A percentile compares a stretch with the other conserved stretches of the same genome.
These are phyloP conservation scores for Salvia rosmarinus DNA, from an alignment of 257 asterid species.

Conservation along the genomic window DNA sequence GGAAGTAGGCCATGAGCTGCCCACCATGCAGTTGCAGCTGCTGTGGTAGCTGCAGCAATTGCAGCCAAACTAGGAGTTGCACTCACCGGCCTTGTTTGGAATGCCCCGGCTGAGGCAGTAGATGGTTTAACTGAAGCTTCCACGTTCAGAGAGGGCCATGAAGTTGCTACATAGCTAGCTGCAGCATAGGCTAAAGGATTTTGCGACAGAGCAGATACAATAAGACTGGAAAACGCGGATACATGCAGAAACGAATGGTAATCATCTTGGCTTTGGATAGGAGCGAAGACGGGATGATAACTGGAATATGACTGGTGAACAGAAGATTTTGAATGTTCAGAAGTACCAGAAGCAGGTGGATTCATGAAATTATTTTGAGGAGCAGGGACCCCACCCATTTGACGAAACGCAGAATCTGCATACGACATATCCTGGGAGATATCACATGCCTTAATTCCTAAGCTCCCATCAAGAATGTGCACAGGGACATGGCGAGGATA, in stretches of 20 bases:
- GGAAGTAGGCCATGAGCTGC: conserved; percentile 94
- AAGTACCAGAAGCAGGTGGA: conserved; percentile 51
- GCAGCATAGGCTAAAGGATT: conserved; percentile 95
- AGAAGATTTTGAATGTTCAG: conserved; percentile 63
- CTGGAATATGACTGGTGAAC: conserved; percentile 60
- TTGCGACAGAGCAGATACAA: conserved; percentile 76
- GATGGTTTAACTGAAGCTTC: conserved; percentile 50
- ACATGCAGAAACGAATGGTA: conserved; percentile 60
- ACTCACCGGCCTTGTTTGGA: conserved; percentile 47
- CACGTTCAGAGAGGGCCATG: conserved; percentile 63
- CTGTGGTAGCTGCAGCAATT: conserved; percentile 93
- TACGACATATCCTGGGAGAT: conserved; percentile 41
- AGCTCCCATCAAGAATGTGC: conserved; percentile 80
- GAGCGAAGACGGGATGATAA: conserved; percentile 65
- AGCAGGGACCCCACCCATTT: conserved; percentile 48
- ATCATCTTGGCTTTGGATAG: conserved; percentile 66
- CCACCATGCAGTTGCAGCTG: conserved; percentile 99
- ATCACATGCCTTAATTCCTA: conserved; percentile 43
- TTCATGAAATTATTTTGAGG: conserved; percentile 50
- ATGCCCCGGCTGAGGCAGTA: conserved; percentile 43
- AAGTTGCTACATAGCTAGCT: conserved; percentile 81
- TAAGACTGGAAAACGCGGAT: conserved; percentile 73
- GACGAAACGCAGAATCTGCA: conserved; percentile 50
- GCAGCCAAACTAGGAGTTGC: conserved; percentile 72
- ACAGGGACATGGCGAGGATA: conserved; percentile 84